These are phyloP conservation scores for Batkoa obscura DNA, from an alignment of 371 early-diverging fungal species.

Conservation along the genomic window DNA sequence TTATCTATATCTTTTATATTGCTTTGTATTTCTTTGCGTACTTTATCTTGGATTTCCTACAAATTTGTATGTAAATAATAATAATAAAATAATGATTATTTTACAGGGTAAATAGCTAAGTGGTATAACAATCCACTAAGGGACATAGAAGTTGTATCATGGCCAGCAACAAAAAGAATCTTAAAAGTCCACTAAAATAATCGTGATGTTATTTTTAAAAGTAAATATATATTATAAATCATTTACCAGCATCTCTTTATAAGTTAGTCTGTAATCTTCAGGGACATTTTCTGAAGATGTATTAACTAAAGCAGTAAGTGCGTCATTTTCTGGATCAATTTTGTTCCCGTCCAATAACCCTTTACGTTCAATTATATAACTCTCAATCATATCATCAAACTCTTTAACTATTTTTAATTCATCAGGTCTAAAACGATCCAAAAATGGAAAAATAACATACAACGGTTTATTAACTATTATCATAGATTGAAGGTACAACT, in stretches of 20 bases:
- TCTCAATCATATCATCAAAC: background rate
- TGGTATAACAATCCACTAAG: constrained; percentile 1
- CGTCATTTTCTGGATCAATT: constrained; percentile 2
- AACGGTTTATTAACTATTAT: background rate
- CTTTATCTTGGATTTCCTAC: constrained; percentile 1
- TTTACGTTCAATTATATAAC: background rate
- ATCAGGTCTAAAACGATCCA: background rate
- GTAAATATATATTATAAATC: too few relatives aligned
- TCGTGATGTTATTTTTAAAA: background rate
- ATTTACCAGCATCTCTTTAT: background rate
- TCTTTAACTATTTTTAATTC: background rate
- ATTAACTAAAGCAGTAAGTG: constrained; percentile 1
- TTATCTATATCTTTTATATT: background rate
- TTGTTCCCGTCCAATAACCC: background rate
- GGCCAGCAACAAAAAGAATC: constrained; percentile 4
- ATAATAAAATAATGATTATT: too few relatives aligned
- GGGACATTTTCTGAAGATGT: background rate
- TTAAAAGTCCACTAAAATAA: constrained; percentile 3
- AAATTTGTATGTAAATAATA: too few relatives aligned
- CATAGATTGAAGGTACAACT: background rate
- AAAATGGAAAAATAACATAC: background rate
- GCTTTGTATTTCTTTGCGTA: background rate
- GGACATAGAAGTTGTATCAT: constrained; percentile 3
- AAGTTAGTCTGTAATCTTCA: background rate
- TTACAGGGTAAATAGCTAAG: constrained; percentile 1